These are phyloP conservation scores for Pichia exigua DNA, from an alignment of 805 yeast genomes.

Conservation along the genomic window DNA sequence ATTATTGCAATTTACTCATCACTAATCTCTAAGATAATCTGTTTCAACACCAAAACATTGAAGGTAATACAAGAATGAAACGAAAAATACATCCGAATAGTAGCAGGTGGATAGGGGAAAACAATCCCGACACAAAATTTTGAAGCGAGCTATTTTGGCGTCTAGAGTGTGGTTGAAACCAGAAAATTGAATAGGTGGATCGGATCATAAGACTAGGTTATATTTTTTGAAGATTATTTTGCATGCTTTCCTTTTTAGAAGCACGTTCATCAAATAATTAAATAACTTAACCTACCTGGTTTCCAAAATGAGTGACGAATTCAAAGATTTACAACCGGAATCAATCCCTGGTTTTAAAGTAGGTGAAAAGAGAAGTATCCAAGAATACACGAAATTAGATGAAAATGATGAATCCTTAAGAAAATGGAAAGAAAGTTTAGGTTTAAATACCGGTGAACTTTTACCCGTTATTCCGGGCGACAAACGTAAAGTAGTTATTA, in stretches of 20 bases:
- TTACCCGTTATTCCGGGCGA: constrained; percentile 67
- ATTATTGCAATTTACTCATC: too few relatives aligned
- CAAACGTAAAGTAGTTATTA: constrained; percentile 66
- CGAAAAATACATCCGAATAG: too few relatives aligned
- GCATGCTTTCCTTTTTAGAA: too few relatives aligned
- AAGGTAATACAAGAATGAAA: too few relatives aligned
- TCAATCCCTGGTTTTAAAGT: constrained; percentile 56
- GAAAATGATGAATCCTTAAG: constrained; percentile 86
- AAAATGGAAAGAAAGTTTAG: constrained; percentile 87
- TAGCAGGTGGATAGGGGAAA: too few relatives aligned
- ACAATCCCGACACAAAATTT: too few relatives aligned
- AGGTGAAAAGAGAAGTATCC: constrained; percentile 68
- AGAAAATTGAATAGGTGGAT: too few relatives aligned
- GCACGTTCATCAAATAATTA: background rate
- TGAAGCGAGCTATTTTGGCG: too few relatives aligned
- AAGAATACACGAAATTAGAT: constrained; percentile 74
- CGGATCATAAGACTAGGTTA: too few relatives aligned
- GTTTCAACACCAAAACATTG: too few relatives aligned
- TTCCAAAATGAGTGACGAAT: constrained; percentile 12
- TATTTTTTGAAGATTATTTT: background rate
- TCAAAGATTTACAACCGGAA: constrained; percentile 57
- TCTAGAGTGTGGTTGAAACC: too few relatives aligned
- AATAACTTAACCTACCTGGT: background rate
- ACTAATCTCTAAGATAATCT: too few relatives aligned
- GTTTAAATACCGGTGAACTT: constrained; percentile 51